Base-by-base conservation (phyloP, 2,329 filamentous ascomycete genomes). In the Claviceps sp. region DNA sequence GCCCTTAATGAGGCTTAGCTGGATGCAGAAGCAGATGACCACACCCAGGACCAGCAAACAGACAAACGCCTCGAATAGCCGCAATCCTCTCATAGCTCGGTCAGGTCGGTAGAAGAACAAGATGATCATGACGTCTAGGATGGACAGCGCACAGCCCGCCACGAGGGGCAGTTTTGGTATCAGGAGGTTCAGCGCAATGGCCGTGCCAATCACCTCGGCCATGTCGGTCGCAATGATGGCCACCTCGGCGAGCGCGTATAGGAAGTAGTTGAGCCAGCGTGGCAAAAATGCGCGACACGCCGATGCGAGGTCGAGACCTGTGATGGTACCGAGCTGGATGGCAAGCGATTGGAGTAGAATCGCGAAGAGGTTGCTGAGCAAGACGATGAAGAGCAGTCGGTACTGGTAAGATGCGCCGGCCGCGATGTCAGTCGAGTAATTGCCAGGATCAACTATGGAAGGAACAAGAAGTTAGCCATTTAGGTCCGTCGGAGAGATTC, bases 191-290 rank as follows among this genome's bases (percentile, higher is more conserved):
- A 86, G 67, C 1, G 79, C 82, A 55, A 86, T 85, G 13, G 83
- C 83, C 17, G 80, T 84, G 49, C 83, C 83, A 56, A 86, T 85
- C 20, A 86, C 82, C 57, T 86, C 82, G 52, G 82, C 82, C 56
- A 86, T 79, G 62, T 86, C 83, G 0, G 83, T 86, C 0, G 83
- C 83, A 50, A 86, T 80, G 52, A 86, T 86, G 54, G 83, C 82
- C 4, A 75, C 67, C 63, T 86, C 83, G 1, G 82, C 77, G 55
- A 86, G 68, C 20, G 73, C 63, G 59, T 86, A 86, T 3, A 86
- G 68, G 17, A 71, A 60, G 45, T 76, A 73, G 55, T 81, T 83
- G 51, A 86, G 61, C 83, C 82, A 86, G 56, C 69, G 70, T 1
- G 83, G 83, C 14, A 85, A 70, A 61, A 82, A 81, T 8, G 74